Base-by-base conservation (phyloP, 495 filamentous ascomycete genomes). In the Corynascus novoguineensis region DNA sequence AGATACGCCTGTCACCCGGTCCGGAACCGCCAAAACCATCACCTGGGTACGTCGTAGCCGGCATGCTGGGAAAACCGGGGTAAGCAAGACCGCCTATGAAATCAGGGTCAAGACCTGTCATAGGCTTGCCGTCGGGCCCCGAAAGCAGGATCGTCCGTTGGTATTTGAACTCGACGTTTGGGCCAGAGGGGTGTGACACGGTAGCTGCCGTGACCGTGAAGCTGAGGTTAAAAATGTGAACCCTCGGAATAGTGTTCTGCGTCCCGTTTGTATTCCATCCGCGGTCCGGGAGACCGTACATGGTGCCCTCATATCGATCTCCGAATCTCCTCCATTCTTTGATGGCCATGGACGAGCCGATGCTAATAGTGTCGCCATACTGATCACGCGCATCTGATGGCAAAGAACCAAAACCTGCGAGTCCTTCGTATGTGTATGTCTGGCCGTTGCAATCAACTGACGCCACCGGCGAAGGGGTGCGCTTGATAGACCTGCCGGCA, bases 261-360 rank as follows among this genome's bases (percentile, higher is more conserved):
- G 88, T 91, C 12, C 89, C 89, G 60, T 90, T 73, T 12, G 87
- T 90, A 54, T 80, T 74, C 84, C 88, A 92, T 50, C 88, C 88
- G 34, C 87, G 76, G 65, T 90, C 88, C 2, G 89, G 88, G 4
- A 89, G 68, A 10, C 77, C 71, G 65, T 79, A 92, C 31, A 89
- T 62, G 9, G 78, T 77, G 5, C 86, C 88, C 8, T 73, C 76
- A 66, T 90, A 93, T 63, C 75, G 31, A 77, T 77, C 24, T 58
- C 62, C 17, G 66, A 28, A 67, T 65, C 84, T 84, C 62, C 74
- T 81, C 89, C 88, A 93, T 29, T 74, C 72, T 40, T 87, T 84
- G 31, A 92, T 65, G 15, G 85, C 82, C 64, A 87, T 79, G 28
- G 86, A 77, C 57, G 81, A 86, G 15, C 88, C 89, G 24, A 87